These are phyloP conservation scores for Avicennia marina DNA, from an alignment of 257 asterid genomes.

Conservation along the genomic window DNA sequence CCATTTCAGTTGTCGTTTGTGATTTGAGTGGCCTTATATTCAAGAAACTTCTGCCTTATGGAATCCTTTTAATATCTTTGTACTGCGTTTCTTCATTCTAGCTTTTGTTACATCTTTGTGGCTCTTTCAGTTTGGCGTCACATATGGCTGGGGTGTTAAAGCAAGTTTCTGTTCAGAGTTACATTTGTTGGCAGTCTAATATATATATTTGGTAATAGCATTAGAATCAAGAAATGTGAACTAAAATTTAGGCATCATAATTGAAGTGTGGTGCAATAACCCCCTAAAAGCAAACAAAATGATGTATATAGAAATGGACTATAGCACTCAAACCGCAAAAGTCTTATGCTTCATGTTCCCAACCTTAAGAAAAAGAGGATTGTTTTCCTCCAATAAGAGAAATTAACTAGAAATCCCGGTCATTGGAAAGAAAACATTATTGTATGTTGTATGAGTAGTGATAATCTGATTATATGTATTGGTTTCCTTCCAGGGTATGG, in stretches of 20 bases:
- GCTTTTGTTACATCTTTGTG: no score
- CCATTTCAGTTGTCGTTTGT: background rate
- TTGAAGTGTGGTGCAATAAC: background rate
- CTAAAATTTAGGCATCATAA: background rate
- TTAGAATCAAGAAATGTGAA: background rate
- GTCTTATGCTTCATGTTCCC: background rate
- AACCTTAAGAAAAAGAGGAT: no score
- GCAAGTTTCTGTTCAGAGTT: no score
- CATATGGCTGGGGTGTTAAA: no score
- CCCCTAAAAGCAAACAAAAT: background rate
- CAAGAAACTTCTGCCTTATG: background rate
- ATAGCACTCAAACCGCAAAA: background rate
- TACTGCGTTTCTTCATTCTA: no score
- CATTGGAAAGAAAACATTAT: no score
- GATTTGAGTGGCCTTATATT: conserved; percentile 6
- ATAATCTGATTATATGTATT: background rate
- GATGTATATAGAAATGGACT: background rate
- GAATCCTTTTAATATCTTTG: background rate
- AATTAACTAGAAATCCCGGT: no score
- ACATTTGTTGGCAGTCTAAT: no score
- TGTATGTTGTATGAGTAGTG: background rate
- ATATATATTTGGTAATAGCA: background rate
- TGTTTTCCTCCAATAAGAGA: no score
- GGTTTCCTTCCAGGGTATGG: conserved; percentile 62
- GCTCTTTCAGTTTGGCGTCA: no score